Evolutionary conservation across 352 stramenopile genomes (phyloP).

Genomic region (Pythium brachiatum): DNA sequence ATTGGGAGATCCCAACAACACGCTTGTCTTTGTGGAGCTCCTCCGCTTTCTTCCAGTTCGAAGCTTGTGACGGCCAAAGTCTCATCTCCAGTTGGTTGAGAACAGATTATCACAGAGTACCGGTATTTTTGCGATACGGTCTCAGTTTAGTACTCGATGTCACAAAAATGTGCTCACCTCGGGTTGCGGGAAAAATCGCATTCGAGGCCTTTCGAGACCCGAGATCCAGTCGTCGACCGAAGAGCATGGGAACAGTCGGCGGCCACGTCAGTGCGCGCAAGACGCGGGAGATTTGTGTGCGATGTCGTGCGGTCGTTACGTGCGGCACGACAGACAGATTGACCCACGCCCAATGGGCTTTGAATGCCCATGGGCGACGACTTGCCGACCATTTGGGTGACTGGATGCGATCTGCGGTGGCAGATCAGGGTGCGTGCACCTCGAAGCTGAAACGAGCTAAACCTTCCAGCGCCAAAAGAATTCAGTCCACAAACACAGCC

Average conservation of each 20-base stretch:
- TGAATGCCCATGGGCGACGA: too few species aligned
- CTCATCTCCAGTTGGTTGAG: too few species aligned
- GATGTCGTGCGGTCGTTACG: not conserved
- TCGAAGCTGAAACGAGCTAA: not conserved
- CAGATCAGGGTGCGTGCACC: too few species aligned
- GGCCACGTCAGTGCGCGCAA: not conserved
- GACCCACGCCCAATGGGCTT: not conserved
- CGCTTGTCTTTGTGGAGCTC: constrained; percentile 6
- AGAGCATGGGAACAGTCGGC: not conserved
- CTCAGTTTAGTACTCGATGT: not conserved
- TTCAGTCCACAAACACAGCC: not conserved
- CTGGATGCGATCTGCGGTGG: too few species aligned
- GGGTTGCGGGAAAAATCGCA: not conserved
- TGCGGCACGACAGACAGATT: not conserved
- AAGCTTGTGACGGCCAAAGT: too few species aligned
- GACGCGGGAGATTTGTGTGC: not conserved
- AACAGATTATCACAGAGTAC: not conserved
- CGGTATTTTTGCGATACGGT: not conserved
- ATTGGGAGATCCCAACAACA: not conserved
- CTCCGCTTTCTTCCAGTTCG: not conserved
- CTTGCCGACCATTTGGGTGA: too few species aligned
- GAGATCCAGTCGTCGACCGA: constrained; percentile 1
- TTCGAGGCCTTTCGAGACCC: not conserved
- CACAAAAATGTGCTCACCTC: not conserved
- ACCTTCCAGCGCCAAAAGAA: not conserved